Base-by-base conservation (phyloP, 129 eudicot species). In the Deinandra increscens region DNA sequence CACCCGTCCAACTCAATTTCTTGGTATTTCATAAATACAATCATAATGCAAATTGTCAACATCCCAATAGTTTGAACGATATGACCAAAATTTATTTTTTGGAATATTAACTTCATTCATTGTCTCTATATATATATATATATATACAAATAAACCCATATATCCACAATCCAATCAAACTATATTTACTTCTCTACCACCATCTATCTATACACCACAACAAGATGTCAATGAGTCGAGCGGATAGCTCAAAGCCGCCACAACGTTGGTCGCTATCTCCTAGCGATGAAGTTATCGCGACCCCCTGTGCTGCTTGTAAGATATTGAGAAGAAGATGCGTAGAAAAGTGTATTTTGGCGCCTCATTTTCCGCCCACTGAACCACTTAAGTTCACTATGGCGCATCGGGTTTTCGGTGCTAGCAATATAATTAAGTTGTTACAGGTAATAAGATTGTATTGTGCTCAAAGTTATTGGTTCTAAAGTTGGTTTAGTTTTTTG, bases 261-360 rank as follows among this genome's bases (percentile, higher is more conserved):
- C 60, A 9, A 17, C 59, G 39, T 33, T 17, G 73, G 18, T 78
- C 80, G 0, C 44, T 67, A 33, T 67, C 74, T n/a, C n/a, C 44
- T 1, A 44, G 67, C 4, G 46, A 66, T 14, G 58, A 6, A 22
- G 72, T 44, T 14, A 79, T 85, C 4, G 68, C 56, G 4, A 78
- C 81, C 22, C 95, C 91, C 10, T 85, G 95, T 63, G 91, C 86
- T 6, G 95, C 95, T 6, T 88, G 95, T 43, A 88, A 79, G 84
- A 88, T 88, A 12, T 41, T 88, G 46, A 63, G 95, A 64, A 72
- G 91, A 69, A 71, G 86, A 42, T 88, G 95, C 26, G 85, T 75
- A 4, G 88, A 88, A 0, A 84, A 78, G 51, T 88, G 95, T 60
- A 85, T 84, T 4, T 64, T 88, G 71, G 95, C 95, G 3, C 95